Percentiles rank a stretch among this genome's conserved stretches.
Evolutionary conservation across 2,329 filamentous ascomycete genomes (phyloP).

Genomic region (Ophiostoma sp.): DNA sequence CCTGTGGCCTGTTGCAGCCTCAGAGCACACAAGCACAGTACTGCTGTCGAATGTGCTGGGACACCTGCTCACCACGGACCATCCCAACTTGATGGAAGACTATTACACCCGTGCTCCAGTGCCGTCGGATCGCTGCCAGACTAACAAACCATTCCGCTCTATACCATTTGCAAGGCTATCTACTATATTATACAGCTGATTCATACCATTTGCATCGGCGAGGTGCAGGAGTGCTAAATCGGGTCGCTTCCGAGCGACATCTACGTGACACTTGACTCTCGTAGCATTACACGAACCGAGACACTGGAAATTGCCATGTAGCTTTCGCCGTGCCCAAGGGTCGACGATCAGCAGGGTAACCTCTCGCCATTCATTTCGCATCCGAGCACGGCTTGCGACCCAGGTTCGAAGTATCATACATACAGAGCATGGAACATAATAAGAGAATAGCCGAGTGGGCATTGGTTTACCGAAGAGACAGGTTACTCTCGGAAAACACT

Average conservation of each 20-base stretch:
- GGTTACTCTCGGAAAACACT: background rate
- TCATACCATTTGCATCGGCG: background rate
- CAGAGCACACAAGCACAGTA: too few relatives aligned
- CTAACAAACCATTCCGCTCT: too few relatives aligned
- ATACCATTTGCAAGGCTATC: too few relatives aligned
- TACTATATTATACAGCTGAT: too few relatives aligned
- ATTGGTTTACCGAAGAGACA: background rate
- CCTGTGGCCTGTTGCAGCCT: background rate
- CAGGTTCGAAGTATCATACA: background rate
- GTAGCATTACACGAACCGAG: background rate
- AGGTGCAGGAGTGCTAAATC: background rate
- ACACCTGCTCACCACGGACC: background rate
- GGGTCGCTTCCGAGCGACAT: background rate
- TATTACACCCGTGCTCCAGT: background rate
- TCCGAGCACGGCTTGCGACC: background rate
- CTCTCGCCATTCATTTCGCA: background rate
- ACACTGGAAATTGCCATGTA: slow-evolving; percentile 4
- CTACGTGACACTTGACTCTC: background rate
- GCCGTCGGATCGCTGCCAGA: background rate
- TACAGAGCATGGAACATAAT: background rate
- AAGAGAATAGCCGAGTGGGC: background rate
- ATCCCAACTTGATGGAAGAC: slow-evolving; percentile 2
- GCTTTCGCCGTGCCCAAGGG: background rate
- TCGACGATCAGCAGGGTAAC: background rate
- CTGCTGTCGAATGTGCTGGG: background rate